These are phyloP conservation scores for Ophiostoma montium DNA, from an alignment of 2,329 filamentous ascomycete genomes.

Conservation along the genomic window DNA sequence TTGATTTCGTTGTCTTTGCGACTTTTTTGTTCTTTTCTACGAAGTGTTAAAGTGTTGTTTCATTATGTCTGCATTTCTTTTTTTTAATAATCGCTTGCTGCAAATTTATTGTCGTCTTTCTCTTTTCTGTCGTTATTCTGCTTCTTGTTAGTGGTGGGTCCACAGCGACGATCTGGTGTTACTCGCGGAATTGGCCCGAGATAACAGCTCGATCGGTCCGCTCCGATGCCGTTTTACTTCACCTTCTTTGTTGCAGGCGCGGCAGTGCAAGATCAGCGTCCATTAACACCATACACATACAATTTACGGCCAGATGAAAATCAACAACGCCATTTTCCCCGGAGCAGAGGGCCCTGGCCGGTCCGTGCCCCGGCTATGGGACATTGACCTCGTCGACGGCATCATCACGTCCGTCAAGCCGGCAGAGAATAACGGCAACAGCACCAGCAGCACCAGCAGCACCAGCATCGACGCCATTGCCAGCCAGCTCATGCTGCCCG, in stretches of 20 bases:
- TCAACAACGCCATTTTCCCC: slow-evolving; percentile 9
- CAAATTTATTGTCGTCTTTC: too few relatives aligned
- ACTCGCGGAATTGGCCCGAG: not conserved
- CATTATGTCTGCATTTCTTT: too few relatives aligned
- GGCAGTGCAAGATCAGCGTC: not conserved
- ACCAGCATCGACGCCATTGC: not conserved
- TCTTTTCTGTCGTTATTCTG: too few relatives aligned
- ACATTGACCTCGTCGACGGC: slow-evolving; percentile 10
- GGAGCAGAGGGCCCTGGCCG: not conserved
- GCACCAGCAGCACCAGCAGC: not conserved
- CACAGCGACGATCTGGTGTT: not conserved
- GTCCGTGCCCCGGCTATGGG: slow-evolving; percentile 2
- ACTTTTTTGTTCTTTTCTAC: too few relatives aligned
- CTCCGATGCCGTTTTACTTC: not conserved
- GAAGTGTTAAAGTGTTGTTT: too few relatives aligned
- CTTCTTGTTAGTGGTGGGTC: too few relatives aligned
- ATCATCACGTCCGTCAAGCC: slow-evolving; percentile 3
- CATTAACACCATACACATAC: too few relatives aligned
- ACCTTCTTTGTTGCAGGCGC: too few relatives aligned
- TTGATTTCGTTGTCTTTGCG: not conserved
- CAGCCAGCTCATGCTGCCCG: slow-evolving; percentile 20
- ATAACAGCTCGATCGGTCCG: not conserved
- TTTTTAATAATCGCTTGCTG: too few relatives aligned
- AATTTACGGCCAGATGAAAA: slow-evolving; percentile 4
- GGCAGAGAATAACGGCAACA: not conserved